Conservation (phyloP, 192 early-diverging fungal genomes). For the Spizellomyces punctatus region DNA sequence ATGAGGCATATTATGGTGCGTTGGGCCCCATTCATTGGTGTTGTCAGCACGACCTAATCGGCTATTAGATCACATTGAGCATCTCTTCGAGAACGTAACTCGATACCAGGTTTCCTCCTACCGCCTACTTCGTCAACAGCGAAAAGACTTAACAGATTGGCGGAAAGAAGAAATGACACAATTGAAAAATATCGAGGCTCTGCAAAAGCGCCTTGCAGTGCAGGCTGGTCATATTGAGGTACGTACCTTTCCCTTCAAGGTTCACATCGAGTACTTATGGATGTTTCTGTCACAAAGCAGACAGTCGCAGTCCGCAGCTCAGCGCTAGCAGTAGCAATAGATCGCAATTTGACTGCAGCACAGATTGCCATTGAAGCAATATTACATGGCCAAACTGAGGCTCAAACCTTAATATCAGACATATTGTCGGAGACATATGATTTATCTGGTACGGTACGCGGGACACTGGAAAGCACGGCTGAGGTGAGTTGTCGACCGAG, state of each 20-base stretch:
- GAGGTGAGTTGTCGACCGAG: too few relatives aligned
- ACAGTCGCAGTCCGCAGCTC: too few relatives aligned
- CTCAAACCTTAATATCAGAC: neutral
- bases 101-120: conserved; percentile 14
- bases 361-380: conserved; percentile 9
- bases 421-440: too few relatives aligned
- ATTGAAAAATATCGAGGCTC: conserved; percentile 8
- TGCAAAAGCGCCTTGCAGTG: neutral
- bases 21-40: neutral
- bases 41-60: neutral
- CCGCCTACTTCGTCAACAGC: conserved; percentile 20
- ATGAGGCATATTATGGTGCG: conserved; percentile 17
- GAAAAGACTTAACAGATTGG: conserved; percentile 16
- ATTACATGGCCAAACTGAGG: conserved; percentile 14
- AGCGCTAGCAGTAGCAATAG: neutral
- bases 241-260: neutral
- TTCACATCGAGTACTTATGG: too few relatives aligned
- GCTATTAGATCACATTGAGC: conserved; percentile 1
- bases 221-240: conserved; percentile 20
- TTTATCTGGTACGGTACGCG: too few relatives aligned
- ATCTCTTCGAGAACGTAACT: conserved; percentile 25
- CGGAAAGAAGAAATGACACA: conserved; percentile 17
- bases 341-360: neutral
- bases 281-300: too few relatives aligned
- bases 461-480: too few relatives aligned